Evolutionary conservation across 2,329 filamentous ascomycete genomes (phyloP), one percentile per base, ranked within the genome.

Genomic region (Cordyceps militaris): DNA sequence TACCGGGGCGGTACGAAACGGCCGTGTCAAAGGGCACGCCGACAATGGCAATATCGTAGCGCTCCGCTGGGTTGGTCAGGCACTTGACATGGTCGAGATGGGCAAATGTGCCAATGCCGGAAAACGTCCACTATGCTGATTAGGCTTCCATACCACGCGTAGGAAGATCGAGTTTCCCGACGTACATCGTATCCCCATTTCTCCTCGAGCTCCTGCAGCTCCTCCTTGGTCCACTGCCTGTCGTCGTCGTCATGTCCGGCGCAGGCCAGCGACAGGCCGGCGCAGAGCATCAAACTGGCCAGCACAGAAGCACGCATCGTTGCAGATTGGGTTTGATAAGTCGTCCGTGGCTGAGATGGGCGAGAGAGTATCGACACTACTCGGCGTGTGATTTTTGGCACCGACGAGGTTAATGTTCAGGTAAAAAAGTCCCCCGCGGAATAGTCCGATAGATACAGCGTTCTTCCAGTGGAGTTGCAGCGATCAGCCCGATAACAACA

Each of bases 21-120:
- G 86, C 85, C 1, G 86, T 90, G 68, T 91, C 87, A 65, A 91
- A 91, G 0, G 87, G 87, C 1, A 81, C 85, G 5, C 87, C 87
- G 58, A 91, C 77, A 58, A 91, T 81, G 59, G 80, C 87, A 64
- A 91, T 88, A 67, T 91, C 87, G 65, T 83, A 90, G 14, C 73
- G 72, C 66, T 83, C 80, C 26, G 78, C 74, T 1, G 85, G 85
- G 48, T 80, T 80, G n/a, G 83, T 82, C 36, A 91, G 76, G 64
- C 87, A 91, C 67, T 85, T 88, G 61, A 82, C 77, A 62, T 89
- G 77, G 64, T 82, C 78, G 30, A 90, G 76, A 65, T 90, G 88
- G 40, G 86, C 88, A 70, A 90, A 91, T 36, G 85, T 85, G 55
- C 85, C 84, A 61, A 94, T 88, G 59, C 89, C 89, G 28, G 81